Conservation (phyloP, 2,329 filamentous ascomycete species). For the Beauveria australis region DNA sequence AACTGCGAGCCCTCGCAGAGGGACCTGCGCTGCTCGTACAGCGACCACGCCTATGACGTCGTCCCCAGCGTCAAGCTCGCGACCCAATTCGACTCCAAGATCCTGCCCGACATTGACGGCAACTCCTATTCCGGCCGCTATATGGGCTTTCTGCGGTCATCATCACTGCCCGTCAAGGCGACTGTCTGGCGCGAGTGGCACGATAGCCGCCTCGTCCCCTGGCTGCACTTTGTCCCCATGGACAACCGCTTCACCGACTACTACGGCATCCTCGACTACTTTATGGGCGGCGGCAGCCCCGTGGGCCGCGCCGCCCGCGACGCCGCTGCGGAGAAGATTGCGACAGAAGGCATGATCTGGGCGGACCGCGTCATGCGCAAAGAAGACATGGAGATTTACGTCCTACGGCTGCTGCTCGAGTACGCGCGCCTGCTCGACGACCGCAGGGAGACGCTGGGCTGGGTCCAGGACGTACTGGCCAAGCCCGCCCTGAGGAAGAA, state of each 20-base stretch:
- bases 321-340: conserved; percentile 53
- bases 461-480: conserved; percentile 41
- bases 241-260: conserved; percentile 65
- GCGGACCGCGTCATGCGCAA: conserved; percentile 57
- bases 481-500: conserved; percentile 24
- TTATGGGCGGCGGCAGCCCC: conserved; percentile 51
- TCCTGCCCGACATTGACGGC: conserved; percentile 69
- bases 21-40: conserved; percentile 39
- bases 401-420: conserved; percentile 55
- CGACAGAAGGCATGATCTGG: conserved; percentile 58
- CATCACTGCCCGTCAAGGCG: conserved; percentile 65
- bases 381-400: conserved; percentile 69
- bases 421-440: conserved; percentile 50
- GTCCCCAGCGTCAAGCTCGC: conserved; percentile 33
- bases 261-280: conserved; percentile 67
- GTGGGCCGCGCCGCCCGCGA: conserved; percentile 41
- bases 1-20: conserved; percentile 36
- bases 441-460: conserved; percentile 44
- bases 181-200: conserved; percentile 78
- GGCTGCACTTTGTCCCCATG: conserved; percentile 77
- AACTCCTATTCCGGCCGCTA: conserved; percentile 63
- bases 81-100: conserved; percentile 56
- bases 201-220: conserved; percentile 62
- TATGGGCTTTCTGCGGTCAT: conserved; percentile 60
- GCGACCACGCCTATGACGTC: conserved; percentile 35